Evolutionary conservation across 176 grass and related monocot genomes (phyloP), one percentile per base, ranked within the genome.

Genomic region (Alloteropsis semialata): DNA sequence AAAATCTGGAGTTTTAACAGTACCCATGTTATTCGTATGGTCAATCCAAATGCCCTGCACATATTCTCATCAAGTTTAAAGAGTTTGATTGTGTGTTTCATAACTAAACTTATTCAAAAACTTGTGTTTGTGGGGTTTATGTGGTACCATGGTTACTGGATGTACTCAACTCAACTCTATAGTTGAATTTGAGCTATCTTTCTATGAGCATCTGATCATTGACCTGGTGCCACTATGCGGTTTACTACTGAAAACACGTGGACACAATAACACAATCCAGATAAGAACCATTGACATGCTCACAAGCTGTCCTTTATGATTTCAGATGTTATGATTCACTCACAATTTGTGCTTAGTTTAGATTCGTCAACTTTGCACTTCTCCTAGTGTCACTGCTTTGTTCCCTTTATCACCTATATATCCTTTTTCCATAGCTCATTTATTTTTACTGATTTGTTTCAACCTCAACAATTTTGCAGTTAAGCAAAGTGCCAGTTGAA

Each of bases 401-500:
- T 49, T 42, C 33, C 25, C 24, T 74, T 62, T 22, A 18, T 10
- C 17, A 17, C 62, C 49, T 15, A 75, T 44, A 6, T 14, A 56
- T 62, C 4, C 0, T 72, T 79, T 45, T 53, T 34, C 13, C 6
- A 2, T 30, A 8, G 33, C 65, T 65, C 36, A 39, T 55, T 29
- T 56, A 42, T 45, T 76, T 53, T 53, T 69, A 64, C 33, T 85
- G 70, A 86, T 72, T 51, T 29, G 24, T 37, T 57, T 73, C 55
- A 18, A 51, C 62, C 10, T 55, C 57, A 62, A 65, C 8, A 86
- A 86, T 65, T 87, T 65, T 87, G 77, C 92, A 97, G 95, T 69
- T 97, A 88, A 94, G 92, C 64, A 97, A 89, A 69, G 51, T 91
- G 38, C 49, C 80, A 2, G 57, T 33, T 46, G 72, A 83, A 17